phyloP scores from a whole-genome alignment of 2,329 filamentous ascomycete genomes.

The Exophiala spinifera region DNA sequence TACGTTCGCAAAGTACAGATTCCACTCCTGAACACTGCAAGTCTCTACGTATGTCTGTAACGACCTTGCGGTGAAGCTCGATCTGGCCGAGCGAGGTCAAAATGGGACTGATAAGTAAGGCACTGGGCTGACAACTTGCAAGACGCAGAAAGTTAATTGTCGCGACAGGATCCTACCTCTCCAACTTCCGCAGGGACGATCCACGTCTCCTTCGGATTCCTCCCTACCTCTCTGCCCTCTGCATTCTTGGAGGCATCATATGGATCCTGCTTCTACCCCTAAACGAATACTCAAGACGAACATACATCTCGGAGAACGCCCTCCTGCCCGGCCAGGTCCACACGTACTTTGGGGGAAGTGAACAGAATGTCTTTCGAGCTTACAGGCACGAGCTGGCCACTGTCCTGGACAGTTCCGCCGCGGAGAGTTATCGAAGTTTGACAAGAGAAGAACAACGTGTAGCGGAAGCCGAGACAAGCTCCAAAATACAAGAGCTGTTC shows the following conservation, averaged over 20 bases:
- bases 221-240: slow-evolving; percentile 81
- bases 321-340: slow-evolving; percentile 93
- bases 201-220: slow-evolving; percentile 78
- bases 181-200: slow-evolving; percentile 63
- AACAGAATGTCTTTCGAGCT: slow-evolving; percentile 89
- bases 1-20: slow-evolving; percentile 13
- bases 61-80: slow-evolving; percentile 25
- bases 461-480: slow-evolving; percentile 34
- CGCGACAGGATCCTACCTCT: slow-evolving; percentile 18
- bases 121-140: slow-evolving; percentile 17
- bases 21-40: background rate
- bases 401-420: slow-evolving; percentile 15
- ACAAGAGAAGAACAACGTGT: slow-evolving; percentile 16
- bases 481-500: slow-evolving; percentile 72
- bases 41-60: background rate
- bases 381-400: slow-evolving; percentile 79
- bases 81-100: slow-evolving; percentile 23
- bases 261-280: slow-evolving; percentile 90
- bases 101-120: slow-evolving; percentile 28
- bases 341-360: slow-evolving; percentile 94
- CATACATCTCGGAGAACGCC: slow-evolving; percentile 97
- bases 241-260: slow-evolving; percentile 76
- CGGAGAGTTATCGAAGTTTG: slow-evolving; percentile 44
- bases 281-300: slow-evolving; percentile 83
- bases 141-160: slow-evolving; percentile 24